These are phyloP conservation scores for Calcarisporium arbuscula DNA, from an alignment of 2,329 filamentous ascomycete species.

Conservation along the genomic window DNA sequence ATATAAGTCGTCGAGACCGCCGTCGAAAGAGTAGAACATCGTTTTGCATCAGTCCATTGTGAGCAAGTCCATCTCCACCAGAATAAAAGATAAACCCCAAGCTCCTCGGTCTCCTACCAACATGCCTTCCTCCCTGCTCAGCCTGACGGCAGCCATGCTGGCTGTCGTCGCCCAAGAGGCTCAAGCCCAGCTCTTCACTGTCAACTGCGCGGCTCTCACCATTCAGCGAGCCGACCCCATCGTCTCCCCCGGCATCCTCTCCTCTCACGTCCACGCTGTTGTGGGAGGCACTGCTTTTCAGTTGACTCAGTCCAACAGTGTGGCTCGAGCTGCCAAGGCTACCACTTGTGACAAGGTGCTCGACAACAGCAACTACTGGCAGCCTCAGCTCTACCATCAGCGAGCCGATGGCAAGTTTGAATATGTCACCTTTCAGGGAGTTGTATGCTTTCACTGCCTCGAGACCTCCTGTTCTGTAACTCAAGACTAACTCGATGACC, in stretches of 20 bases:
- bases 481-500: not conserved
- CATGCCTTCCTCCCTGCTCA: not conserved
- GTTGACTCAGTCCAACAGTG: slow-evolving; percentile 44
- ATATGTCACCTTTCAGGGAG: slow-evolving; percentile 25
- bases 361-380: slow-evolving; percentile 65
- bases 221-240: slow-evolving; percentile 51
- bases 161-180: not conserved
- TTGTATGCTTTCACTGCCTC: slow-evolving; percentile 11
- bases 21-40: too few species aligned
- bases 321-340: slow-evolving; percentile 49
- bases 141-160: not conserved
- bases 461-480: not conserved
- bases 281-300: slow-evolving; percentile 57
- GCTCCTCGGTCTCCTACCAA: too few species aligned
- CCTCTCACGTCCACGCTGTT: slow-evolving; percentile 54
- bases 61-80: too few species aligned
- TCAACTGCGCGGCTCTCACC: slow-evolving; percentile 19
- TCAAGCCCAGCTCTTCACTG: slow-evolving; percentile 18
- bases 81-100: too few species aligned
- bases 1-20: too few species aligned
- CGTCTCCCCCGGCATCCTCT: slow-evolving; percentile 44
- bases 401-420: slow-evolving; percentile 50
- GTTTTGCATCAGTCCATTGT: too few species aligned
- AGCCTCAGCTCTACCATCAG: slow-evolving; percentile 47
- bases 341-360: slow-evolving; percentile 57